A percentile compares a stretch with the other conserved stretches of the same genome.
These are phyloP conservation scores for Kondoa subrosea DNA, from an alignment of 768 basidiomycete species.

Conservation along the genomic window DNA sequence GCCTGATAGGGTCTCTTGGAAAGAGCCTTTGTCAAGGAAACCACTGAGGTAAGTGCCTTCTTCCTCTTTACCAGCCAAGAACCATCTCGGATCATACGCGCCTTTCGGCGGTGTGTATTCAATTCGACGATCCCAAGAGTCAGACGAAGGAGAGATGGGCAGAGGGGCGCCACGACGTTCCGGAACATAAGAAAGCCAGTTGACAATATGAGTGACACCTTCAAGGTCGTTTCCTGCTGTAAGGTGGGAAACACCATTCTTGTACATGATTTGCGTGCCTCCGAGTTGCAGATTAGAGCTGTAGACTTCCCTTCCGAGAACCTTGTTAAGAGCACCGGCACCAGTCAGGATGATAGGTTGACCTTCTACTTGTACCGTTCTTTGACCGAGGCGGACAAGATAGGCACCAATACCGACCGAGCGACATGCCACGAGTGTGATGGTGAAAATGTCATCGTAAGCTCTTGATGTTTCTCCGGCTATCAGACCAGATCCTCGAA, in stretches of 20 bases:
- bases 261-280: conserved; percentile 99
- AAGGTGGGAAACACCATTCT: conserved; percentile 95
- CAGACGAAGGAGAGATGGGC: conserved; percentile 50
- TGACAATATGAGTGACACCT: conserved; percentile 79
- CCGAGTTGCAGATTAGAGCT: conserved; percentile 96
- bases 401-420: conserved; percentile 99
- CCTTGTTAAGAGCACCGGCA: conserved; percentile 91
- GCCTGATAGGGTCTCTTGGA: conserved; percentile 95
- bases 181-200: conserved; percentile 90
- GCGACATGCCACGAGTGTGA: conserved; percentile 93
- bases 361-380: conserved; percentile 95
- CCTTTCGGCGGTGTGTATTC: conserved; percentile 80
- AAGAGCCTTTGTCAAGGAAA: conserved; percentile 92
- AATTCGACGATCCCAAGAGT: conserved; percentile 73
- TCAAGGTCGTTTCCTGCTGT: conserved; percentile 89
- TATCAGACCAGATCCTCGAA: conserved; percentile 92
- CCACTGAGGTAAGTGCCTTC: conserved; percentile 53
- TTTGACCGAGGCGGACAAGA: conserved; percentile 90
- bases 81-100: conserved; percentile 91
- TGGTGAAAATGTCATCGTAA: conserved; percentile 99
- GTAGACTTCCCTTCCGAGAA: conserved; percentile 94
- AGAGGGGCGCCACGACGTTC: conserved; percentile 60
- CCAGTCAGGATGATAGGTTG: conserved; percentile 98
- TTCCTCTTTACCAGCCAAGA: conserved; percentile 85
- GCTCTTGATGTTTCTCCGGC: conserved; percentile 96